A percentile compares a stretch with the other conserved stretches of the same genome.
These are phyloP conservation scores for Peniophora sp. DNA, from an alignment of 1,284 basidiomycete species.

Conservation along the genomic window DNA sequence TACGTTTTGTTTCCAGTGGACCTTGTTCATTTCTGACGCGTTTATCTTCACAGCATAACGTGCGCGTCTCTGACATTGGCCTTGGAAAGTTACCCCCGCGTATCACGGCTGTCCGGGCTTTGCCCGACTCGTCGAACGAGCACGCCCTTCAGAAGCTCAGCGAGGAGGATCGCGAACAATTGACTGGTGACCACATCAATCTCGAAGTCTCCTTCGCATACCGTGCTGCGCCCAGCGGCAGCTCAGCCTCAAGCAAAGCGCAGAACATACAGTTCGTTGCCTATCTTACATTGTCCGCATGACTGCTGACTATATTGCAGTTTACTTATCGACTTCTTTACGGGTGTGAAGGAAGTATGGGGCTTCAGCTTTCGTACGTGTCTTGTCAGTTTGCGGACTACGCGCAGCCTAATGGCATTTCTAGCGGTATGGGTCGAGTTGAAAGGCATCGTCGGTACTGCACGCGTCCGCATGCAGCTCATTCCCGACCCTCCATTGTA, in stretches of 20 bases:
- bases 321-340: constrained; percentile 67
- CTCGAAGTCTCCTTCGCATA: constrained; percentile 75
- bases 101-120: constrained; percentile 27
- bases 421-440: constrained; percentile 72
- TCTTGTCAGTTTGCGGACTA: constrained; percentile 3
- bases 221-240: constrained; percentile 49
- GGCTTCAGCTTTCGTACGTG: constrained; percentile 33
- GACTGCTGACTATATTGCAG: constrained; percentile 7
- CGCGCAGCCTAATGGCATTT: constrained; percentile 18
- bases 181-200: constrained; percentile 36
- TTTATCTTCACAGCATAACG: constrained; percentile 23
- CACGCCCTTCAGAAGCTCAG: constrained; percentile 12
- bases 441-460: constrained; percentile 64
- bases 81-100: constrained; percentile 27
- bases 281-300: not conserved
- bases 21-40: not conserved
- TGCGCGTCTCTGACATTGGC: constrained; percentile 26
- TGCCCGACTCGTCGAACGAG: constrained; percentile 20
- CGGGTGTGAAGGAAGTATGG: constrained; percentile 45
- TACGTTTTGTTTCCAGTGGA: constrained; percentile 10
- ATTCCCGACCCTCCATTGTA: constrained; percentile 70
- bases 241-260: constrained; percentile 32
- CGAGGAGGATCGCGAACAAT: constrained; percentile 16
- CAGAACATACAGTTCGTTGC: constrained; percentile 50
- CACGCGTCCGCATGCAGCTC: constrained; percentile 73